Evolutionary conservation across 2,329 filamentous ascomycete genomes (phyloP).

Genomic region (Alternaria postmessia): DNA sequence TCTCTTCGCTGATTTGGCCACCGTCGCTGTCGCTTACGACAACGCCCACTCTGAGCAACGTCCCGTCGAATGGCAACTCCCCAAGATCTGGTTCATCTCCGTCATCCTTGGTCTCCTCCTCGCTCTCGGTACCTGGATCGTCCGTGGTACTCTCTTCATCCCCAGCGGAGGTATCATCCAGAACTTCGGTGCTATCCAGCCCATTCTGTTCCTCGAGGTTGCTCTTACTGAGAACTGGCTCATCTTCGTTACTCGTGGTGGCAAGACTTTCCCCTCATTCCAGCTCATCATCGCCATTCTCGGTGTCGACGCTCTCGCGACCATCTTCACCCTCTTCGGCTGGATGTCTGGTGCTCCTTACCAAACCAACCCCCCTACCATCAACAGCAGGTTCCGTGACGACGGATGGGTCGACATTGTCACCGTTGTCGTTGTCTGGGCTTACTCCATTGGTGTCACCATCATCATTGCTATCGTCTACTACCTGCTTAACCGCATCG

Average conservation of each 20-base stretch:
- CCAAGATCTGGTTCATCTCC: conserved; percentile 82
- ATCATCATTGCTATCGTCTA: conserved; percentile 73
- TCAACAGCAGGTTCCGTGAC: conserved; percentile 50
- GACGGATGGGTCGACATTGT: conserved; percentile 68
- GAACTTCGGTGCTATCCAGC: conserved; percentile 77
- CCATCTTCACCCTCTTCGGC: conserved; percentile 77
- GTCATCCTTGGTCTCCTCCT: conserved; percentile 73
- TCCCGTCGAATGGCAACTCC: conserved; percentile 81
- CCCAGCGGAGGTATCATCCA: conserved; percentile 75
- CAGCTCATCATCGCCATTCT: conserved; percentile 76
- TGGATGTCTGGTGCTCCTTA: conserved; percentile 68
- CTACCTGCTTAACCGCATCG: conserved; percentile 67
- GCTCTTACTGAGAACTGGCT: conserved; percentile 64
- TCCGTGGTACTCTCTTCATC: conserved; percentile 75
- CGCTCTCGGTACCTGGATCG: conserved; percentile 74
- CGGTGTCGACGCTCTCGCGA: conserved; percentile 74
- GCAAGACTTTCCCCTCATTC: conserved; percentile 76
- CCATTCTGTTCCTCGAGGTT: conserved; percentile 67
- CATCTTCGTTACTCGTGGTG: conserved; percentile 66
- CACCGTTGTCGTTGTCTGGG: conserved; percentile 71
- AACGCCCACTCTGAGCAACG: conserved; percentile 78
- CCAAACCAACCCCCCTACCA: conserved; percentile 54
- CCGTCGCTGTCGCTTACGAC: conserved; percentile 80
- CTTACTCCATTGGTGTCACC: conserved; percentile 71
- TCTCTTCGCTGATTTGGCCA: conserved; percentile 80